Percentiles rank a stretch among this genome's conserved stretches.
phyloP scores from a whole-genome alignment of 2,329 filamentous ascomycete genomes.

The Epichloe aotearoae region DNA sequence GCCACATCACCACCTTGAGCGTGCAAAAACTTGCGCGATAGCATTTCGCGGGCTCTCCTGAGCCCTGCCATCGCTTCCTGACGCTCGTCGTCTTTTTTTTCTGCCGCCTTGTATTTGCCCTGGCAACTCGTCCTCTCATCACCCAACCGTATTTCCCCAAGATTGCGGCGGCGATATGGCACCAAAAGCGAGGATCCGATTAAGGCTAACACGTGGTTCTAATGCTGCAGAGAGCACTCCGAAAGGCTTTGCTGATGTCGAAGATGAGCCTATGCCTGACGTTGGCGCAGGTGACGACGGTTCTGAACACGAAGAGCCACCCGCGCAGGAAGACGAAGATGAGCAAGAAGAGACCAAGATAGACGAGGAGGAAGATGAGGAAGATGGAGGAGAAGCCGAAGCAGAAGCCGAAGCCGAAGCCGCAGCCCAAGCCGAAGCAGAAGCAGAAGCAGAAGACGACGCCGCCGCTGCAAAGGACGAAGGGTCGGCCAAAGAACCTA shows the following conservation, averaged over 20 bases:
- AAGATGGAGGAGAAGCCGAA: constrained; percentile 25
- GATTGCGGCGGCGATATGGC: constrained; percentile 11
- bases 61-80: too few species aligned
- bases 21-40: neutral
- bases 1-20: neutral
- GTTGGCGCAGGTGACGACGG: constrained; percentile 11
- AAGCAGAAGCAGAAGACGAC: constrained; percentile 17
- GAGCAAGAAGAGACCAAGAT: constrained; percentile 26
- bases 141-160: neutral
- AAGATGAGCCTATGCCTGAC: constrained; percentile 27
- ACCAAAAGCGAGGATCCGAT: constrained; percentile 16
- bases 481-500: constrained; percentile 36
- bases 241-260: constrained; percentile 26
- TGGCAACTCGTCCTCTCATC: neutral
- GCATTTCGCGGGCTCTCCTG: neutral
- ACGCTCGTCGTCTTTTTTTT: neutral
- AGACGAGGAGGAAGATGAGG: constrained; percentile 25
- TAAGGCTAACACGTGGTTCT: constrained; percentile 20
- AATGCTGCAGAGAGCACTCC: constrained; percentile 27
- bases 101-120: neutral
- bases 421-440: constrained; percentile 14
- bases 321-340: constrained; percentile 14
- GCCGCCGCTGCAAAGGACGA: constrained; percentile 20
- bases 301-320: constrained; percentile 16
- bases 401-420: constrained; percentile 14